Evolutionary conservation across 1,139 yeast species (phyloP), one percentile per base, ranked within the genome.

Genomic region (Scheffersomyces illinoinensis): DNA sequence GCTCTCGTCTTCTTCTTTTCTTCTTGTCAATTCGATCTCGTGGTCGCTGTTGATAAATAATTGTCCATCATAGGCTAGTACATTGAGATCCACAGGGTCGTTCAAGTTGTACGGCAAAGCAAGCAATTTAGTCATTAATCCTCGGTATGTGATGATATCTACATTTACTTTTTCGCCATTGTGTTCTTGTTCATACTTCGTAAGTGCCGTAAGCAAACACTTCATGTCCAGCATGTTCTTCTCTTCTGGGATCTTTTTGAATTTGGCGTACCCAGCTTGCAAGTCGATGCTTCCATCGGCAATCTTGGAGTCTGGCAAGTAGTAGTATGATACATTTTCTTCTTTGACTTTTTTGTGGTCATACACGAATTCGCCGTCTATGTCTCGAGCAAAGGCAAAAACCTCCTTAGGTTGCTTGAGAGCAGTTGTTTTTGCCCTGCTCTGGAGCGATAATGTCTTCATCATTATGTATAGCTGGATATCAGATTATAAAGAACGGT

Each of bases 81-180:
- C 74, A 62, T 91, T 86, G 58, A 90, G 75, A 61, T 85, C 86
- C 19, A 93, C 73, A n/a, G 84, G 82, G 58, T 90, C 90, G 50
- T 77, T 73, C 46, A 72, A 66, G 57, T 82, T 81, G 66, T 83
- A 87, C 0, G 93, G 93, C 47, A 90, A 73, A 3, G 86, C 77
- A 73, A 92, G 75, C 24, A 92, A 70, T 63, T 83, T 85, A 53
- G 93, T 83, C 86, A 93, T 85, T 52, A 91, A 76, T 0, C 98
- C 98, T 64, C 98, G 80, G 82, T 91, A 91, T 0, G 97, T 87
- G 52, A 95, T 78, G 49, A 95, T 81, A 67, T 92, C 92, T 2
- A 85, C 86, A 43, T 82, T 82, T 1, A 84, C 70, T 62, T 82
- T 86, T 51, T 77, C 73, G 1, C 79, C 79, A 21, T 76, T 65